Evolutionary conservation across 805 yeast species (phyloP).

Genomic region (Hyphopichia homilentoma): DNA sequence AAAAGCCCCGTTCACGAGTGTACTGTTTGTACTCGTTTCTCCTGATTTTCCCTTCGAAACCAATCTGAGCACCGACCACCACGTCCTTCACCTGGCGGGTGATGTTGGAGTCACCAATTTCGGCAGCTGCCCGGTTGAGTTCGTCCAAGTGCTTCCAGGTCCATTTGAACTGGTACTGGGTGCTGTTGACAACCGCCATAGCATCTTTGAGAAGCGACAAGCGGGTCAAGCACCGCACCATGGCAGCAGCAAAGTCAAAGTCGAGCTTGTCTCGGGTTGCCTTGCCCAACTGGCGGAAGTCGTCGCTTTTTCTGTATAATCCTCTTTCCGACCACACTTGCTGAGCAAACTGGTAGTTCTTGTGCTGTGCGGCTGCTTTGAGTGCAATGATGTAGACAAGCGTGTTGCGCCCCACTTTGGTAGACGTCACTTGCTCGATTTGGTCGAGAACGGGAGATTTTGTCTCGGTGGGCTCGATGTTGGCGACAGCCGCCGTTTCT

Average conservation of each 20-base stretch:
- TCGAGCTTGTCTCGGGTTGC: constrained; percentile 44
- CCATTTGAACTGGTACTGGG: constrained; percentile 73
- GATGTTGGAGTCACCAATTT: constrained; percentile 26
- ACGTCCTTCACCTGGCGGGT: constrained; percentile 30
- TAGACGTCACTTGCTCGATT: constrained; percentile 3
- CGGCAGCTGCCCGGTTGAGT: constrained; percentile 27
- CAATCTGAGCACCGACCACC: constrained; percentile 32
- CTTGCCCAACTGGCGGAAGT: constrained; percentile 42
- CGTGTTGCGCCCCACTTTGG: constrained; percentile 28
- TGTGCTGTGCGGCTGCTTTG: constrained; percentile 59
- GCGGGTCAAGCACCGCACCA: constrained; percentile 58
- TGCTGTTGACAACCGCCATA: constrained; percentile 58
- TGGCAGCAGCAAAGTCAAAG: constrained; percentile 66
- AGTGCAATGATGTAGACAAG: constrained; percentile 58
- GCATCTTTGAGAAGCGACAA: constrained; percentile 66
- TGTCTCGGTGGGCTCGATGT: constrained; percentile 8
- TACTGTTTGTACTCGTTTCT: constrained; percentile 30
- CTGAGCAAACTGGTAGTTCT: constrained; percentile 57
- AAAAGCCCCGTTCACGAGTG: constrained; percentile 30
- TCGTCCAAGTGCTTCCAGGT: constrained; percentile 34
- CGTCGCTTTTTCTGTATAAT: constrained; percentile 50
- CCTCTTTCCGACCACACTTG: constrained; percentile 80
- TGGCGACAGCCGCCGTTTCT: constrained; percentile 14
- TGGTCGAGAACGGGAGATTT: constrained; percentile 18
- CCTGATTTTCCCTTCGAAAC: constrained; percentile 37